phyloP scores from a whole-genome alignment of 306 rosid species.

The Acacia melanoxylon region DNA sequence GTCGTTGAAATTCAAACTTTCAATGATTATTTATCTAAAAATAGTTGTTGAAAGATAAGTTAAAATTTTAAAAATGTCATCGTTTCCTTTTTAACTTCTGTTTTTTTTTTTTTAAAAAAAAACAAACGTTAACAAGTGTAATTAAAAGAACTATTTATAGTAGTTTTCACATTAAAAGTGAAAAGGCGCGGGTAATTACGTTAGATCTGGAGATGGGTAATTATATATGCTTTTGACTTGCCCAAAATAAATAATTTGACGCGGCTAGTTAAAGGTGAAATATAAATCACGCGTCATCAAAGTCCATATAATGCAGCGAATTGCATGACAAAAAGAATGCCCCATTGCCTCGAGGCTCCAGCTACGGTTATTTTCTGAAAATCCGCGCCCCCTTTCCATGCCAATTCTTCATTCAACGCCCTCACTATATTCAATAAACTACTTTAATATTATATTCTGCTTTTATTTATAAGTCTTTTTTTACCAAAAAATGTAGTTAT shows the following conservation, averaged over 20 bases:
- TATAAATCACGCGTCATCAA: not conserved
- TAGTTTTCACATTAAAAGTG: not conserved
- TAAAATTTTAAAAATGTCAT: too few species aligned
- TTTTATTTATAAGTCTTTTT: too few species aligned
- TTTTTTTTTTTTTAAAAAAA: too few species aligned
- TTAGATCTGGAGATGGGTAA: not conserved
- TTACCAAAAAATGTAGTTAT: too few species aligned
- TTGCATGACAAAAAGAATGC: not conserved
- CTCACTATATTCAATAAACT: not conserved
- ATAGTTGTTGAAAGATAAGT: too few species aligned
- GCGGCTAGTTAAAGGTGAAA: not conserved
- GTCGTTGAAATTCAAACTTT: too few species aligned
- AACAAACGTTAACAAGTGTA: too few species aligned
- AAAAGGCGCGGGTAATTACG: not conserved
- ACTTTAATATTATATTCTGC: too few species aligned
- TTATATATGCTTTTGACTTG: not conserved
- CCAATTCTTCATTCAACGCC: not conserved
- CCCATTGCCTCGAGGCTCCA: not conserved
- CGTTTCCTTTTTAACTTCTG: too few species aligned
- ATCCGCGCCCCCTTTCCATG: not conserved
- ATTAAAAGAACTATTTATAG: too few species aligned
- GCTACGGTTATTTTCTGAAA: not conserved
- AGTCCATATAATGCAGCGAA: not conserved
- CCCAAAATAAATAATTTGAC: not conserved
- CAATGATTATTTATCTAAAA: too few species aligned